phyloP scores from a whole-genome alignment of 257 asterid genomes.

The Solanum gandarillasii region DNA sequence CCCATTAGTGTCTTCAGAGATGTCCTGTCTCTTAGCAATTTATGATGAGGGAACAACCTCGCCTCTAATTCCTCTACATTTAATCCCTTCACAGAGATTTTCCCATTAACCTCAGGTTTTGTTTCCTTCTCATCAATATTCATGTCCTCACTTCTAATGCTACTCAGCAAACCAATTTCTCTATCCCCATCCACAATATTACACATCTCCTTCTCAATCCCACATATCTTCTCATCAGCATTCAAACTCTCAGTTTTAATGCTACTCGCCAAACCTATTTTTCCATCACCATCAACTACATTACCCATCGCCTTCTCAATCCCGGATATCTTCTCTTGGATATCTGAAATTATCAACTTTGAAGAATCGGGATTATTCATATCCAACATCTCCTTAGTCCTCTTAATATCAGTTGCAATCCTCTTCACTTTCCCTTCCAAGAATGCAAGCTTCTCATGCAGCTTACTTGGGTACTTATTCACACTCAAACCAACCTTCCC shows the following conservation, averaged over 20 bases:
- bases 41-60: slow-evolving; percentile 68
- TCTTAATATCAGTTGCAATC: slow-evolving; percentile 68
- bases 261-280: background rate
- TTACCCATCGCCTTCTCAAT: slow-evolving; percentile 67
- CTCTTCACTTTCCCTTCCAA: slow-evolving; percentile 79
- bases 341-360: slow-evolving; percentile 46
- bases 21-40: slow-evolving; percentile 52
- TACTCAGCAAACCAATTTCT: background rate
- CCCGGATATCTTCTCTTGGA: slow-evolving; percentile 67
- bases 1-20: slow-evolving; percentile 23
- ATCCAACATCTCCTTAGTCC: slow-evolving; percentile 66
- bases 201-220: background rate
- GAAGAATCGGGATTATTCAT: slow-evolving; percentile 58
- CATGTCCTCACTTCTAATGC: background rate
- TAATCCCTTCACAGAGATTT: slow-evolving; percentile 39
- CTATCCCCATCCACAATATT: slow-evolving; percentile 5
- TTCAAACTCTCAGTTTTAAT: slow-evolving; percentile 9
- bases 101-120: slow-evolving; percentile 12
- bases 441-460: slow-evolving; percentile 69
- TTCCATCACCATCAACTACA: slow-evolving; percentile 28
- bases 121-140: background rate
- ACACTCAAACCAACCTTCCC: background rate
- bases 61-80: slow-evolving; percentile 53
- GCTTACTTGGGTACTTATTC: slow-evolving; percentile 46
- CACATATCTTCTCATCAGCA: background rate